Conservation (phyloP, 2,329 filamentous ascomycete genomes). For the Cephalotrichum gorgonifer region DNA sequence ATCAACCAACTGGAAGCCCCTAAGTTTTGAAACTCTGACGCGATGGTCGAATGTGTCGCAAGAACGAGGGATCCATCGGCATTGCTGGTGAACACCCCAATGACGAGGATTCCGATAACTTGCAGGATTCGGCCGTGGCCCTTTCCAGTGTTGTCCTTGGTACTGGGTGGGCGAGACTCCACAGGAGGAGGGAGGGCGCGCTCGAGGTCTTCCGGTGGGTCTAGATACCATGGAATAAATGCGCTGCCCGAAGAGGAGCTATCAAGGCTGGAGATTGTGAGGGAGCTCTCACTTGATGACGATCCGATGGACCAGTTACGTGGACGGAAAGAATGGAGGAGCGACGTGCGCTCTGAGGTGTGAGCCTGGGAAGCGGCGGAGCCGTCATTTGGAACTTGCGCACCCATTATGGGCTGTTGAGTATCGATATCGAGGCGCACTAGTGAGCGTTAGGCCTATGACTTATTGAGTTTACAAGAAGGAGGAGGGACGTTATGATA, state of each 20-base stretch:
- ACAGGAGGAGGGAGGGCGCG: background rate
- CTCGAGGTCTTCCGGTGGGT: background rate
- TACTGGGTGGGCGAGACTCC: background rate
- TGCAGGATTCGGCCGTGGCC: constrained; percentile 5
- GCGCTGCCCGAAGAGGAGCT: background rate
- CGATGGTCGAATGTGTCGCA: constrained; percentile 53
- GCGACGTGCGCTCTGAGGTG: background rate
- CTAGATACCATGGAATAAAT: constrained; percentile 1
- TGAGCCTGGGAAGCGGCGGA: background rate
- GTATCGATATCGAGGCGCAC: no score
- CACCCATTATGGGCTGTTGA: no score
- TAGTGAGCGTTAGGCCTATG: no score
- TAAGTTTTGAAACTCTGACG: constrained; percentile 48
- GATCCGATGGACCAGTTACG: background rate
- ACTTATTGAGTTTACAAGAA: no score
- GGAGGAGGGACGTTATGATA: no score
- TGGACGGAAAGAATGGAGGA: background rate
- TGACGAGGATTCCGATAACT: constrained; percentile 13
- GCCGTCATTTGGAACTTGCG: background rate
- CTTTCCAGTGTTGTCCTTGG: background rate
- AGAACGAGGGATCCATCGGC: constrained; percentile 55
- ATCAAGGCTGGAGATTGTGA: constrained; percentile 2
- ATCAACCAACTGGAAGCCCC: constrained; percentile 37
- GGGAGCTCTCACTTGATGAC: constrained; percentile 5
- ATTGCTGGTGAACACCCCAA: constrained; percentile 51